A percentile compares a stretch with the other conserved stretches of the same genome.
Evolutionary conservation across 1,139 yeast species (phyloP).

Genomic region (Sugiyamaella pinicola): DNA sequence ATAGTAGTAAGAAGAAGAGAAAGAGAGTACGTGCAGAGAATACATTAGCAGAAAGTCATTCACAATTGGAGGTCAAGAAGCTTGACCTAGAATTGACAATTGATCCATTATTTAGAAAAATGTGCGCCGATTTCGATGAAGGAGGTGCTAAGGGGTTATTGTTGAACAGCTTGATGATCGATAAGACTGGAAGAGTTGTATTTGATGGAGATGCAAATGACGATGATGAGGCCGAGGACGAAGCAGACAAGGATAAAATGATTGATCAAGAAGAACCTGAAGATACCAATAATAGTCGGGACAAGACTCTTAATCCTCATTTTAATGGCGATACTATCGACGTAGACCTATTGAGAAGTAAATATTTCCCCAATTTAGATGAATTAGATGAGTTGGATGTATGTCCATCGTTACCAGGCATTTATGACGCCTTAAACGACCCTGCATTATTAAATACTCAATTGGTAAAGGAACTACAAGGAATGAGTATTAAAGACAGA

Average conservation of each 20-base stretch:
- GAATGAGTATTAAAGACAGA: constrained; percentile 22
- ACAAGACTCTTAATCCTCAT: constrained; percentile 10
- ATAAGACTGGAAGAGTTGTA: constrained; percentile 60
- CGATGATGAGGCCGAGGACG: constrained; percentile 33
- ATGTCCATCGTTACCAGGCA: constrained; percentile 65
- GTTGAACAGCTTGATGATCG: constrained; percentile 67
- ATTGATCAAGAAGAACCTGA: constrained; percentile 16
- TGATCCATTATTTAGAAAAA: constrained; percentile 87
- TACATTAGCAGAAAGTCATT: constrained; percentile 58
- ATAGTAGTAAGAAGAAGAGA: constrained; percentile 26
- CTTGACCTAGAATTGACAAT: constrained; percentile 76
- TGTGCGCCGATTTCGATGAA: constrained; percentile 90
- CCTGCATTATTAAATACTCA: constrained; percentile 32
- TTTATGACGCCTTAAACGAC: constrained; percentile 61
- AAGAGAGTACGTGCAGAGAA: constrained; percentile 43
- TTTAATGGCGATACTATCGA: constrained; percentile 30
- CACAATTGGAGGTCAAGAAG: constrained; percentile 63
- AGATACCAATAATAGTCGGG: constrained; percentile 28
- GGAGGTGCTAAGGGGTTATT: constrained; percentile 90
- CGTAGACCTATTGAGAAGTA: constrained; percentile 24
- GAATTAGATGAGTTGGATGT: constrained; percentile 49
- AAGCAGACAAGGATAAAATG: constrained; percentile 26
- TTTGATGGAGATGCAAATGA: constrained; percentile 51
- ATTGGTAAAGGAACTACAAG: constrained; percentile 32
- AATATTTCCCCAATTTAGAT: constrained; percentile 33